Conservation (phyloP, 768 basidiomycete species). For the Tremella yokohamensis region DNA sequence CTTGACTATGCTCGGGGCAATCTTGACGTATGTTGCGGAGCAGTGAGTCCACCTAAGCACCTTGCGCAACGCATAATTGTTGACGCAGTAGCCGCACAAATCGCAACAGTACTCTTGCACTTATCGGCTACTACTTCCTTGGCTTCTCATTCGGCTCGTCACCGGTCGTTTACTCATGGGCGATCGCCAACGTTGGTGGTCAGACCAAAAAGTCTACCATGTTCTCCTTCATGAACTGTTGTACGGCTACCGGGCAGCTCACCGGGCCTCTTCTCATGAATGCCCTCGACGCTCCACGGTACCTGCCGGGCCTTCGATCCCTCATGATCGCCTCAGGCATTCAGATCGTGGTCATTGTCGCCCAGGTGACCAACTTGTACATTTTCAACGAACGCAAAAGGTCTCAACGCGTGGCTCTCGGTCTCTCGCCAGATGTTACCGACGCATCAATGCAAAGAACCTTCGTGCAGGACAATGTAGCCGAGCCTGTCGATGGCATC, state of each 20-base stretch:
- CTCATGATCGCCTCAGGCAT: constrained; percentile 26
- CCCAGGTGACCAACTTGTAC: constrained; percentile 31
- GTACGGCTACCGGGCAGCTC: constrained; percentile 54
- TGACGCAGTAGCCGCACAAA: constrained; percentile 9
- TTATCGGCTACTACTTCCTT: constrained; percentile 49
- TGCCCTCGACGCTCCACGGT: constrained; percentile 36
- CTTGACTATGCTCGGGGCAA: constrained; percentile 11
- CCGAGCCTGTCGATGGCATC: neutral
- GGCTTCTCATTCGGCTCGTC: constrained; percentile 49
- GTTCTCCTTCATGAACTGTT: constrained; percentile 49
- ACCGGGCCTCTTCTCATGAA: constrained; percentile 43
- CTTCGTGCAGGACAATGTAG: constrained; percentile 13
- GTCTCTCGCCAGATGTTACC: constrained; percentile 40
- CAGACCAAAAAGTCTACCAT: constrained; percentile 49
- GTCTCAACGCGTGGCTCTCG: constrained; percentile 35
- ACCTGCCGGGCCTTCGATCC: constrained; percentile 31
- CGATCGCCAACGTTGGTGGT: constrained; percentile 33
- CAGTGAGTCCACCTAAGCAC: neutral
- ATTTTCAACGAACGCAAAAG: constrained; percentile 39
- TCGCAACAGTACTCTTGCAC: constrained; percentile 18
- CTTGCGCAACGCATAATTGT: too few species aligned
- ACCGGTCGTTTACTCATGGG: constrained; percentile 33
- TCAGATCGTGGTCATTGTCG: constrained; percentile 19
- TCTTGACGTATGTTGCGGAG: constrained; percentile 19
- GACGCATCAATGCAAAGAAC: constrained; percentile 35